Evolutionary conservation across 768 basidiomycete genomes (phyloP).

Genomic region (Coprinopsis marcescibilis): DNA sequence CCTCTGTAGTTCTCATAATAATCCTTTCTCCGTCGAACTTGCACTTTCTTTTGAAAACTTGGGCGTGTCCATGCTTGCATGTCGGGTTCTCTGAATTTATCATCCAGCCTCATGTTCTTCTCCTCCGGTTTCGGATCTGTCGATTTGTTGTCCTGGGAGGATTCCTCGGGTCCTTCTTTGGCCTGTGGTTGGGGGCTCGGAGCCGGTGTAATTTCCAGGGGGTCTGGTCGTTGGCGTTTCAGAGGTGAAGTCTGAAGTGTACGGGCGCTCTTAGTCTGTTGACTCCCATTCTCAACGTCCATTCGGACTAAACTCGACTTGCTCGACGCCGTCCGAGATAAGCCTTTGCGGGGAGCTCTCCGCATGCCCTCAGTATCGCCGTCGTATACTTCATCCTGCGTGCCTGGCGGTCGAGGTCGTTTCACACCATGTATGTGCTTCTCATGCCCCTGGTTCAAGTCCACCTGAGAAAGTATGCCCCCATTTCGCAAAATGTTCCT

Average conservation of each 20-base stretch:
- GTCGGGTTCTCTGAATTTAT: neutral
- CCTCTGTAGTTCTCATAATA: slow-evolving; percentile 1
- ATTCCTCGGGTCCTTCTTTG: too few species aligned
- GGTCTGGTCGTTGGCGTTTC: neutral
- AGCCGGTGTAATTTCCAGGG: neutral
- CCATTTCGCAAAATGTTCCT: slow-evolving; percentile 1
- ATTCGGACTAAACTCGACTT: neutral
- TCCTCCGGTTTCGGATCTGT: too few species aligned
- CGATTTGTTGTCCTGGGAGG: too few species aligned
- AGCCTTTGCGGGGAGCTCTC: too few species aligned
- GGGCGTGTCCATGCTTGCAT: slow-evolving; percentile 3
- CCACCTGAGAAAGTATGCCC: neutral
- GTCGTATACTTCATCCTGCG: slow-evolving; percentile 12
- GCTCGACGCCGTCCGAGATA: neutral
- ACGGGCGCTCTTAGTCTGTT: neutral
- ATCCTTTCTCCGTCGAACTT: neutral
- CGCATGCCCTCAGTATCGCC: slow-evolving; percentile 4
- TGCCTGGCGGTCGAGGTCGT: neutral
- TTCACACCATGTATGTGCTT: too few species aligned
- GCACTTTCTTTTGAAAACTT: slow-evolving; percentile 10
- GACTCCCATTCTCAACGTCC: neutral
- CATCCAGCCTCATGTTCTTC: too few species aligned
- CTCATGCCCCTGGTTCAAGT: too few species aligned
- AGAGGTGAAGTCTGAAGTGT: too few species aligned
- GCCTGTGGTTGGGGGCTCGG: neutral